A percentile compares a stretch with the other conserved stretches of the same genome.
phyloP scores from a whole-genome alignment of 2,329 filamentous ascomycete genomes.

The Aphanocladium album region DNA sequence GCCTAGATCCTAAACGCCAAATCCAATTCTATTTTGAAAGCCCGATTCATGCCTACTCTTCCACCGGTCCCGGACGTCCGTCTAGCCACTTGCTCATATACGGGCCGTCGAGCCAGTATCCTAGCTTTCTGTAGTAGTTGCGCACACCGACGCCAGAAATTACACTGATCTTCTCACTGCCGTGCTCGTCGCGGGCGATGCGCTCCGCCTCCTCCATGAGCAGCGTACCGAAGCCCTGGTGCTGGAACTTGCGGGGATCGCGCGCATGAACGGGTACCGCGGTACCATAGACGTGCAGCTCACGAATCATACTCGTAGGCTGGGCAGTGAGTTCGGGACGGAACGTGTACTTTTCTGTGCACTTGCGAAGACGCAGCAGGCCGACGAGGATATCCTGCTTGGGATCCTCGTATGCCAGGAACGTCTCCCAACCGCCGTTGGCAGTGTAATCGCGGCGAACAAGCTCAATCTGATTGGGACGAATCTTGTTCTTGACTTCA shows the following conservation, averaged over 20 bases:
- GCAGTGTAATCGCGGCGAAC: constrained; percentile 90
- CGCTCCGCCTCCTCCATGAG: constrained; percentile 97
- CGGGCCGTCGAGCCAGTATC: constrained; percentile 88
- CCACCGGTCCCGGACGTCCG: constrained; percentile 24
- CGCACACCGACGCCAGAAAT: constrained; percentile 97
- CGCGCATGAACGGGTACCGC: constrained; percentile 96
- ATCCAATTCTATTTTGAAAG: not conserved
- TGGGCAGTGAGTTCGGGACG: constrained; percentile 80
- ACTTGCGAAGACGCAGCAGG: constrained; percentile 82
- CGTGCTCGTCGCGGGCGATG: constrained; percentile 90
- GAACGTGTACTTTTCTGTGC: constrained; percentile 86
- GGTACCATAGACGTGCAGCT: constrained; percentile 94
- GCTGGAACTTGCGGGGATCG: constrained; percentile 95
- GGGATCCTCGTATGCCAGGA: constrained; percentile 94
- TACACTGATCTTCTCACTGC: constrained; percentile 89
- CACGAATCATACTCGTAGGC: constrained; percentile 85
- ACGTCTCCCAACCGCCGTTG: constrained; percentile 98
- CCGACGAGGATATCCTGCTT: constrained; percentile 98
- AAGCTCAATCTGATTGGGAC: constrained; percentile 92
- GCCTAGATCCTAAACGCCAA: constrained; percentile 1
- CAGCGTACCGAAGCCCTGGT: constrained; percentile 93
- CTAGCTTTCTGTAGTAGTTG: constrained; percentile 89
- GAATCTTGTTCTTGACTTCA: constrained; percentile 98
- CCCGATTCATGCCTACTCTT: not conserved
- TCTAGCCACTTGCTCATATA: constrained; percentile 69